These are phyloP conservation scores for Lichtheimia ornata DNA, from an alignment of 371 early-diverging fungal genomes.

Conservation along the genomic window DNA sequence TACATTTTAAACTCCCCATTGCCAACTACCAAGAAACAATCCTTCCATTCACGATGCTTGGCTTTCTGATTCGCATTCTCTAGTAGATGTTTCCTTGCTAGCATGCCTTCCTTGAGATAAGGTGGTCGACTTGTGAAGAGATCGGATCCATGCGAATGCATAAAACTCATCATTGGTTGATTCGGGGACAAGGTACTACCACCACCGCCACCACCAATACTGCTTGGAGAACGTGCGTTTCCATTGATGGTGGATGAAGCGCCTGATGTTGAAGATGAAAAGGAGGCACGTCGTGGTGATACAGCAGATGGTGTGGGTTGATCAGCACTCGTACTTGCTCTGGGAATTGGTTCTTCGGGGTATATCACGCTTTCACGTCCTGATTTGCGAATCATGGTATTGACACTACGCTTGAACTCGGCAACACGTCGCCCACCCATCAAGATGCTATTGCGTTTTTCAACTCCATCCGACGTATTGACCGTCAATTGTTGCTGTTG, in stretches of 20 bases:
- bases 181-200: constrained; percentile 13
- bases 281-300: constrained; percentile 22
- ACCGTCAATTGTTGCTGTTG: constrained; percentile 7
- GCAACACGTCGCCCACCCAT: constrained; percentile 19
- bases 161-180: constrained; percentile 27
- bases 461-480: not conserved
- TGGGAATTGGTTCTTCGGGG: constrained; percentile 7
- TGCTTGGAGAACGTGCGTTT: not conserved
- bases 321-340: constrained; percentile 16
- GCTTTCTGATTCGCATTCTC: constrained; percentile 80
- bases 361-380: constrained; percentile 21
- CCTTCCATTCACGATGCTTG: constrained; percentile 82
- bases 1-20: constrained; percentile 81
- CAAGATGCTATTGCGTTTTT: constrained; percentile 21
- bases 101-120: constrained; percentile 73
- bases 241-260: constrained; percentile 11
- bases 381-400: constrained; percentile 23
- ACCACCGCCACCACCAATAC: not conserved
- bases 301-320: constrained; percentile 15
- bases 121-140: constrained; percentile 41
- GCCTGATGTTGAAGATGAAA: constrained; percentile 23
- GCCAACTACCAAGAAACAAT: constrained; percentile 73
- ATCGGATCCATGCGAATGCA: constrained; percentile 20
- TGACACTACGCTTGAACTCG: constrained; percentile 22
- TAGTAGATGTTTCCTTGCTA: constrained; percentile 85